Base-by-base conservation (phyloP, 2,329 filamentous ascomycete genomes). In the Penicillium sp. region DNA sequence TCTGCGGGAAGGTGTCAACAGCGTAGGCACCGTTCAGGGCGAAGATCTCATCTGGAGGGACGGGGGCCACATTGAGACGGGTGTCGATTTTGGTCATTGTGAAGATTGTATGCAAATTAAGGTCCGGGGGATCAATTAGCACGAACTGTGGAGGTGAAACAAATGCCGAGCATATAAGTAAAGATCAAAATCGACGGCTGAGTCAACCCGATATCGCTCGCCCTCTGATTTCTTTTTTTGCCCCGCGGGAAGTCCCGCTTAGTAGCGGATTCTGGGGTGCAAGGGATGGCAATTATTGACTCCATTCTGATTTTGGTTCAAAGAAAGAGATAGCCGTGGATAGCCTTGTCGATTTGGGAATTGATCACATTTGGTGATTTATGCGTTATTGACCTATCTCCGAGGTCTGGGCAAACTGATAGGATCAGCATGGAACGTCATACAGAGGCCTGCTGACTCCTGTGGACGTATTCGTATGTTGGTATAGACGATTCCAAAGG, bases 21-120 rank as follows among this genome's bases (percentile, higher is more conserved):
- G 84, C 85, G 81, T 87, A 97, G 59, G 90, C 91, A 58, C 88
- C 85, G 83, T 92, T 91, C 68, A 97, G 79, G 49, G 91, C 91
- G 73, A 97, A 97, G 74, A 97, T 86, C 65, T 92, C 86, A 76
- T 97, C 92, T 73, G 94, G 90, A 43, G 92, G 91, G 57, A 92
- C 92, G 75, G 92, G 88, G 66, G 90, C 90, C 59, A 96, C 61
- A 18, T 61, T 60, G 21, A 65, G 63, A 46, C 63, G 89, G 63
- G 65, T 65, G 9, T 53, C 58, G 31, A 71, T 60, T 44, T 70
- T 64, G 43, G 64, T 63, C 69, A 72, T 71, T 29, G 49, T 64
- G 63, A 43, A 51, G 13, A 6, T 38, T 34, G 29, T 47, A 3
- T 36, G 32, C 27, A 51, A 7, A n/a, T 36, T 36, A 7, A 36